Evolutionary conservation across 257 asterid species (phyloP).

Genomic region (Solanum tarijense): DNA sequence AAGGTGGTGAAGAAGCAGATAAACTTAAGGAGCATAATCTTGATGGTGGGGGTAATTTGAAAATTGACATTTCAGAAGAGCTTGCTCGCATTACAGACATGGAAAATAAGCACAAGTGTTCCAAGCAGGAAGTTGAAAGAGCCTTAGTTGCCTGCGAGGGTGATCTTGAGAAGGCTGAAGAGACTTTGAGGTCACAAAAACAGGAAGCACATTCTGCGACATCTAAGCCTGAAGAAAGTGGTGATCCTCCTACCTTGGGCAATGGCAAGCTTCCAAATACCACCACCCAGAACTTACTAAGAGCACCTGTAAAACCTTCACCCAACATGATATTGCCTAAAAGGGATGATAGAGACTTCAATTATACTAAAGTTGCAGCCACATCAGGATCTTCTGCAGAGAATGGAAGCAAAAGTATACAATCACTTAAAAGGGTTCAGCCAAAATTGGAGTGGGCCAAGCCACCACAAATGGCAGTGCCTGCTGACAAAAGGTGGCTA

Average conservation of each 20-base stretch:
- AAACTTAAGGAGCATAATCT: slow-evolving; percentile 46
- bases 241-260: slow-evolving; percentile 44
- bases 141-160: slow-evolving; percentile 81
- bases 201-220: slow-evolving; percentile 45
- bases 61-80: slow-evolving; percentile 89
- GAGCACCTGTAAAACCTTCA: slow-evolving; percentile 29
- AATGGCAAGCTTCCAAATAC: slow-evolving; percentile 29
- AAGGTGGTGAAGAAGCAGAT: slow-evolving; percentile 51
- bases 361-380: slow-evolving; percentile 46
- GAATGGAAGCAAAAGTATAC: slow-evolving; percentile 40
- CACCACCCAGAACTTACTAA: slow-evolving; percentile 27
- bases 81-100: slow-evolving; percentile 59
- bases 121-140: slow-evolving; percentile 92
- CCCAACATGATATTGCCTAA: slow-evolving; percentile 32
- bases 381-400: slow-evolving; percentile 40
- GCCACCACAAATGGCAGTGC: slow-evolving; percentile 34
- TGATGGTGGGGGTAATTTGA: slow-evolving; percentile 58
- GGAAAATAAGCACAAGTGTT: slow-evolving; percentile 59
- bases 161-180: slow-evolving; percentile 83
- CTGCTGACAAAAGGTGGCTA: slow-evolving; percentile 62
- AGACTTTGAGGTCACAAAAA: slow-evolving; percentile 55
- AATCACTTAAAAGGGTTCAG: slow-evolving; percentile 40
- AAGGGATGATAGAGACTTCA: slow-evolving; percentile 70
- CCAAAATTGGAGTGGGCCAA: slow-evolving; percentile 63
- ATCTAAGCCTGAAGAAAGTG: slow-evolving; percentile 54